These are phyloP conservation scores for Boeremia exigua DNA, from an alignment of 2,329 filamentous ascomycete species.

Conservation along the genomic window DNA sequence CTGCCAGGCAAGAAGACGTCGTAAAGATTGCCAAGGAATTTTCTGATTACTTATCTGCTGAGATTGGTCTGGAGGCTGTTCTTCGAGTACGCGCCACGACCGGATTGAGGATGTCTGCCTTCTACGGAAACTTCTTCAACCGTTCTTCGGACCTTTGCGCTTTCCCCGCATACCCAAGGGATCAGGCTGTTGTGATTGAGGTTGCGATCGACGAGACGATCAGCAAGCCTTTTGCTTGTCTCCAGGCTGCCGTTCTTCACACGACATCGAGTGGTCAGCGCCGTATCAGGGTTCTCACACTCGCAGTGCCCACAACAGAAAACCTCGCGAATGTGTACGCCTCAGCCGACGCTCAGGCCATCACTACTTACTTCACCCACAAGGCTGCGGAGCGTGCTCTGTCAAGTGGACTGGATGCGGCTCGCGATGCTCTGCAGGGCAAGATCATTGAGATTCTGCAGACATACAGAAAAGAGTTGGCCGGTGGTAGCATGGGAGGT, in stretches of 20 bases:
- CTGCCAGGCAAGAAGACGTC: constrained; percentile 88
- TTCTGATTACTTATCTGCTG: constrained; percentile 93
- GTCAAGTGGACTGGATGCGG: constrained; percentile 85
- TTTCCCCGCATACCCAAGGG: constrained; percentile 95
- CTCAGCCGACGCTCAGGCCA: constrained; percentile 90
- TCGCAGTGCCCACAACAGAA: constrained; percentile 91
- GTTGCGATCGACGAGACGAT: constrained; percentile 97
- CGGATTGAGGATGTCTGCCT: constrained; percentile 93
- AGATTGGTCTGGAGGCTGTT: constrained; percentile 95
- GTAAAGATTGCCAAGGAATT: constrained; percentile 98
- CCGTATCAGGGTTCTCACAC: constrained; percentile 90
- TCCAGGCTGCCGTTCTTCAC: constrained; percentile 86
- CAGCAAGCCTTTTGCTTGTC: constrained; percentile 86
- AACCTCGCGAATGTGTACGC: constrained; percentile 91
- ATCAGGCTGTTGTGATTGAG: constrained; percentile 97
- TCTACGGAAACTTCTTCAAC: constrained; percentile 99
- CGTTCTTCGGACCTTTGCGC: constrained; percentile 95
- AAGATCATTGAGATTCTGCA: constrained; percentile 92
- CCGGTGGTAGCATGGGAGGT: constrained; percentile 91
- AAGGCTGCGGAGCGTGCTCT: constrained; percentile 94
- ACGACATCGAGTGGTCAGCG: constrained; percentile 98
- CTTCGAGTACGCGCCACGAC: constrained; percentile 94
- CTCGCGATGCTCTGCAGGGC: constrained; percentile 85
- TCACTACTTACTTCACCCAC: constrained; percentile 94
- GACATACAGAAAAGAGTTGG: constrained; percentile 96